Evolutionary conservation across 2,329 filamentous ascomycete species (phyloP).

Genomic region (Aureobasidium sp.): DNA sequence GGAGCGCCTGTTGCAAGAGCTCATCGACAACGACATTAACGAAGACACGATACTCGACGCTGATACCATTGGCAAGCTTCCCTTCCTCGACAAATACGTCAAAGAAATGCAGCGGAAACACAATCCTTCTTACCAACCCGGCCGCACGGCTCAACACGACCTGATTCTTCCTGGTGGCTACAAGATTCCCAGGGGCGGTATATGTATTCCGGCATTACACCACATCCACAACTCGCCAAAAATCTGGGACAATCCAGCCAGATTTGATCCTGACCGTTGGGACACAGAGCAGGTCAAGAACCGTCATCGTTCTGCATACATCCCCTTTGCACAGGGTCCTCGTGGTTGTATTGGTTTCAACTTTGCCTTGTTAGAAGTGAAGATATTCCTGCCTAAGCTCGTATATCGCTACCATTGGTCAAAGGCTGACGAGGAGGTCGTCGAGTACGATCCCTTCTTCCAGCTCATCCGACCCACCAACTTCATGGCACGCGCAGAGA

Average conservation of each 20-base stretch:
- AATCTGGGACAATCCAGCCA: constrained; percentile 51
- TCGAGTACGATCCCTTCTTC: constrained; percentile 56
- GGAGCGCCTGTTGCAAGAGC: constrained; percentile 51
- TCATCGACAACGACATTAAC: constrained; percentile 38
- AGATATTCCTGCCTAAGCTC: constrained; percentile 52
- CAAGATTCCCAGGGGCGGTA: constrained; percentile 44
- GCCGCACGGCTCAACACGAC: constrained; percentile 50
- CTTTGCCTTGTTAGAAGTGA: constrained; percentile 56
- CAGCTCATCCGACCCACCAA: constrained; percentile 52
- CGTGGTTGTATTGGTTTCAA: constrained; percentile 59
- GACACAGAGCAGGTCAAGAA: constrained; percentile 48
- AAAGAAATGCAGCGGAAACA: constrained; percentile 56
- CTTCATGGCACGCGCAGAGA: constrained; percentile 46
- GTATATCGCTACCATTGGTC: constrained; percentile 53
- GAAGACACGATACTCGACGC: constrained; percentile 31
- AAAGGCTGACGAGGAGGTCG: constrained; percentile 43
- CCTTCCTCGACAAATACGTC: constrained; percentile 51
- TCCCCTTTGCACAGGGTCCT: constrained; percentile 53
- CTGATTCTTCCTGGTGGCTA: constrained; percentile 55
- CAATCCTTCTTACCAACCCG: constrained; percentile 56
- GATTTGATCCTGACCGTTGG: constrained; percentile 57
- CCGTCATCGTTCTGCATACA: constrained; percentile 46
- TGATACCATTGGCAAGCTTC: constrained; percentile 37
- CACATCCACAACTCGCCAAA: constrained; percentile 46
- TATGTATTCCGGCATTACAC: constrained; percentile 47